These are phyloP conservation scores for Clonostachys rhizophaga DNA, from an alignment of 2,329 filamentous ascomycete genomes.

Conservation along the genomic window DNA sequence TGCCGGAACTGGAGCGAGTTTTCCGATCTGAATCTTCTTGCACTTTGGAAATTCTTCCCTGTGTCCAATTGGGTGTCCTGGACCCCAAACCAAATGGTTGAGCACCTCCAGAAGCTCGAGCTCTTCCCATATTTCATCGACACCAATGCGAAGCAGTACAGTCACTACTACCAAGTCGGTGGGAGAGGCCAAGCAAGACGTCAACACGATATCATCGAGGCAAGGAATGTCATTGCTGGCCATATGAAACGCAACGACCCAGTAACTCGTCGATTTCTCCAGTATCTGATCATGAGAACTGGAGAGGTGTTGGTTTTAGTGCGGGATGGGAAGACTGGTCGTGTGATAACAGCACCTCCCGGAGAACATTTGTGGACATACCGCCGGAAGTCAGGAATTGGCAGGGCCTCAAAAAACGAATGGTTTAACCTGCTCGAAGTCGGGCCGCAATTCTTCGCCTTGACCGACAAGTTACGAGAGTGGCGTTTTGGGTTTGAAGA, in stretches of 20 bases:
- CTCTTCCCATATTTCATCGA: slow-evolving; percentile 20
- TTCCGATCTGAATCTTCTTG: slow-evolving; percentile 14
- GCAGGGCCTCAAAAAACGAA: slow-evolving; percentile 16
- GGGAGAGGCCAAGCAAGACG: slow-evolving; percentile 9
- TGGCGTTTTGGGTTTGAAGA: slow-evolving; percentile 18
- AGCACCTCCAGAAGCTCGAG: slow-evolving; percentile 15
- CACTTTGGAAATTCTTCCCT: slow-evolving; percentile 16
- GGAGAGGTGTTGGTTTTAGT: slow-evolving; percentile 18
- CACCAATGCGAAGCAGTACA: slow-evolving; percentile 10
- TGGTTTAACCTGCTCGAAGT: slow-evolving; percentile 13
- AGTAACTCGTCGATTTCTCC: slow-evolving; percentile 16
- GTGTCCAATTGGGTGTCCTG: slow-evolving; percentile 17
- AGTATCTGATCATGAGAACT: slow-evolving; percentile 16
- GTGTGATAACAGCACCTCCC: slow-evolving; percentile 16
- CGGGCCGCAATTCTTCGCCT: slow-evolving; percentile 13
- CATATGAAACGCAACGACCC: slow-evolving; percentile 20
- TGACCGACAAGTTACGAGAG: slow-evolving; percentile 13
- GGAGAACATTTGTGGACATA: slow-evolving; percentile 17
- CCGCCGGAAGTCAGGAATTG: slow-evolving; percentile 13
- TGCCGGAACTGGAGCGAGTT: slow-evolving; percentile 22
- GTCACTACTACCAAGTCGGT: slow-evolving; percentile 9
- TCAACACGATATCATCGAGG: slow-evolving; percentile 15
- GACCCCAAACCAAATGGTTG: slow-evolving; percentile 10
- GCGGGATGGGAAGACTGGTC: slow-evolving; percentile 18
- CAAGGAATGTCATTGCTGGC: slow-evolving; percentile 16